phyloP scores from a whole-genome alignment of 257 asterid species.

The Fraxinus quadrangulata region DNA sequence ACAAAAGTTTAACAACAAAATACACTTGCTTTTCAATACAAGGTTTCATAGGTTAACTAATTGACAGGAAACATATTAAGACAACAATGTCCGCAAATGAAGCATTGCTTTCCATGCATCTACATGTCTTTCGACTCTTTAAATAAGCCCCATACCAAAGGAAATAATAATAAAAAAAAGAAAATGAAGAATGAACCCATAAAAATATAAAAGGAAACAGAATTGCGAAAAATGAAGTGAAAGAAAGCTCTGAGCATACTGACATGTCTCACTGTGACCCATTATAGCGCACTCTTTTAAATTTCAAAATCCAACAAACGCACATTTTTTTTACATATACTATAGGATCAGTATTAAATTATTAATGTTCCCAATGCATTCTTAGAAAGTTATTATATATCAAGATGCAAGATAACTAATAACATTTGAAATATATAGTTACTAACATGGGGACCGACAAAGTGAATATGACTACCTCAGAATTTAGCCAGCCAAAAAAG shows the following conservation, averaged over 20 bases:
- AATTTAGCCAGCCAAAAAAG: too few species aligned
- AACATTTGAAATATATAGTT: background rate
- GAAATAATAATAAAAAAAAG: background rate
- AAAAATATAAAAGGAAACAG: background rate
- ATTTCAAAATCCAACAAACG: background rate
- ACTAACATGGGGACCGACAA: background rate
- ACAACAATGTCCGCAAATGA: background rate
- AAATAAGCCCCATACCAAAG: background rate
- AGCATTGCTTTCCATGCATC: background rate
- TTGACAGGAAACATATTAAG: background rate
- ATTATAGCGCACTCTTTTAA: background rate
- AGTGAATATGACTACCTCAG: background rate
- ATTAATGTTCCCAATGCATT: background rate
- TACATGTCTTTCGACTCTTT: background rate
- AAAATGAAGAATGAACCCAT: background rate
- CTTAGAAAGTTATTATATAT: background rate
- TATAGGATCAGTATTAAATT: background rate
- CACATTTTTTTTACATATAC: background rate
- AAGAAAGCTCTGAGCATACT: background rate
- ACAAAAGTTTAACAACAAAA: background rate
- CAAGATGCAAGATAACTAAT: background rate
- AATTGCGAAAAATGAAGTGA: background rate
- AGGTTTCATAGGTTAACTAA: background rate
- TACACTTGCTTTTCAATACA: background rate
- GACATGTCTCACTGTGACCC: background rate